Conservation (phyloP, 1,284 basidiomycete genomes). For the Gastroboletus turbinatus region DNA sequence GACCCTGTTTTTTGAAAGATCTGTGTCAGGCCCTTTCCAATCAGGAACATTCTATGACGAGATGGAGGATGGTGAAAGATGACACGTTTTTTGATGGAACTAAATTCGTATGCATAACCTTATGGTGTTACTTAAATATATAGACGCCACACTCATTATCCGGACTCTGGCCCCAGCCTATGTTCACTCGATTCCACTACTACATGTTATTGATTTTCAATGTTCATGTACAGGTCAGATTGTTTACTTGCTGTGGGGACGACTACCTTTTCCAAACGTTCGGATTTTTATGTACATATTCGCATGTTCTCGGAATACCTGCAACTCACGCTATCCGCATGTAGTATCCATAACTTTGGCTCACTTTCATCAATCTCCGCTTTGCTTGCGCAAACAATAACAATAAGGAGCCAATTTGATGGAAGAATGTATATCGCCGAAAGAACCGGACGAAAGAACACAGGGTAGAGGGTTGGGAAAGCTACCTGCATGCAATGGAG, state of each 20-base stretch:
- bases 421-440: neutral
- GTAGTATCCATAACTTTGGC: neutral
- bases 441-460: neutral
- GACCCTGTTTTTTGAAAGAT: neutral
- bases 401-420: neutral
- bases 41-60: neutral
- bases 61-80: neutral
- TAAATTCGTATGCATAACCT: neutral
- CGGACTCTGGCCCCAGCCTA: neutral
- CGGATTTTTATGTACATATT: neutral
- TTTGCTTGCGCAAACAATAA: neutral
- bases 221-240: neutral
- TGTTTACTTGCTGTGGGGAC: neutral
- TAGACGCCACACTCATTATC: neutral
- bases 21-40: neutral
- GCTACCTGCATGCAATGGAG: neutral
- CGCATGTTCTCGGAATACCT: neutral
- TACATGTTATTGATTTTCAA: neutral
- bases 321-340: neutral
- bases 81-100: neutral
- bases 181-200: neutral
- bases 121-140: neutral
- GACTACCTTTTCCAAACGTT: neutral
- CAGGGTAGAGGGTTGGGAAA: neutral
- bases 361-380: neutral